Conservation (phyloP, 192 early-diverging fungal genomes). For the Obelidium mucronatum region DNA sequence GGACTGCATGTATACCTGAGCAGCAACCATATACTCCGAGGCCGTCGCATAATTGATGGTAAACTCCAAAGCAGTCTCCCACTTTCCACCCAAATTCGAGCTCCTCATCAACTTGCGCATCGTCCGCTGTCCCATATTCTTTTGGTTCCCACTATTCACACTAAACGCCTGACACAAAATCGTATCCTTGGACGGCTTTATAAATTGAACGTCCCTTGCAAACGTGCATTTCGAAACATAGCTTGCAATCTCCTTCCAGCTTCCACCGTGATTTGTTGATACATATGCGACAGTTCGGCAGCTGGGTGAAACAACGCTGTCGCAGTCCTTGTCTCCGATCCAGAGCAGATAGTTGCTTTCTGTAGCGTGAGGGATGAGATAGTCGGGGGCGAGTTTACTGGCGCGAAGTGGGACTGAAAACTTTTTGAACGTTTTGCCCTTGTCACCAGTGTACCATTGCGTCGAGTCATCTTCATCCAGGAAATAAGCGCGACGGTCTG, state of each 20-base stretch:
- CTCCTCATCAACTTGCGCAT: constrained; percentile 42
- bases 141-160: constrained; percentile 65
- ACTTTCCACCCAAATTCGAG: constrained; percentile 37
- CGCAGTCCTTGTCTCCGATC: constrained; percentile 39
- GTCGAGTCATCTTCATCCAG: constrained; percentile 17
- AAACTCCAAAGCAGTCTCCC: constrained; percentile 24
- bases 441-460: constrained; percentile 34
- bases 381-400: constrained; percentile 16
- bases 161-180: constrained; percentile 76
- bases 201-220: constrained; percentile 64
- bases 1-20: constrained; percentile 64
- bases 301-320: constrained; percentile 37
- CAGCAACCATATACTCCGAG: constrained; percentile 83
- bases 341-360: constrained; percentile 86
- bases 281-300: constrained; percentile 76
- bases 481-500: constrained; percentile 41
- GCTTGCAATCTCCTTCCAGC: constrained; percentile 74
- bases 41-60: constrained; percentile 56
- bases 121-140: constrained; percentile 31
- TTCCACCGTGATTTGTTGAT: constrained; percentile 67
- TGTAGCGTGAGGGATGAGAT: constrained; percentile 61
- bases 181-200: constrained; percentile 63
- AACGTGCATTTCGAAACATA: constrained; percentile 83
- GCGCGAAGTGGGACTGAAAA: constrained; percentile 28
- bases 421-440: constrained; percentile 29